Base-by-base conservation (phyloP, 305 asterid species). In the Fraxinus sp. region DNA sequence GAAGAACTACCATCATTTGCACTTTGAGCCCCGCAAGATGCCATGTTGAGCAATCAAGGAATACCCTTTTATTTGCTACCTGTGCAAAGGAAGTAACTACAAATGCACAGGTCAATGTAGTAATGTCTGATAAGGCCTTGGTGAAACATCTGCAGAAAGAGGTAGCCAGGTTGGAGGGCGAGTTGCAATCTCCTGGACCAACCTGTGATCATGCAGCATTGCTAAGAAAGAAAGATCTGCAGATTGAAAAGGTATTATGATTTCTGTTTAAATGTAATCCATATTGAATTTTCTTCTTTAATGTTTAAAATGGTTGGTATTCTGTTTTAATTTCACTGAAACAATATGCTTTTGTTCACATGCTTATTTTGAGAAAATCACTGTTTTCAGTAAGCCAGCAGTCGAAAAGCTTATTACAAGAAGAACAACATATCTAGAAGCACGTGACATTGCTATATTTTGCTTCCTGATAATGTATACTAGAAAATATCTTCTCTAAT, bases 131-230 rank as follows among this genome's bases (percentile, higher is more conserved):
- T 87, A 96, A 94, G 91, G 97, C 98, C 82, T 88, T 96, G 90
- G 97, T 96, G 89, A 96, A 96, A 89, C 98, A 96, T 79, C 94
- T 96, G 83, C 99, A 96, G 91, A 96, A 88, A 87, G 99, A 96
- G 90, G 85, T 96, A 73, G 98, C 99, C 66, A 89, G 99, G 88
- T 87, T 96, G 93, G 99, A 96, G 88, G 91, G 91, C 77, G 98
- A 96, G 88, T 85, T 96, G 77, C 92, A 84, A 91, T 88, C 87
- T 82, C 98, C 99, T 26, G 95, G 90, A 86, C 83, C 97, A 81
- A 52, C 87, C 39, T 89, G 92, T 18, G 98, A 94, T 86, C 90
- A 93, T 82, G 86, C 89, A 46, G 90, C 90, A 26, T 81, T 91
- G 88, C 79, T 96, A 78, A 91, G 95, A 83, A 93, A 94, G 89